Conservation (phyloP, 352 stramenopile species). For the Globisporangium parvum region DNA sequence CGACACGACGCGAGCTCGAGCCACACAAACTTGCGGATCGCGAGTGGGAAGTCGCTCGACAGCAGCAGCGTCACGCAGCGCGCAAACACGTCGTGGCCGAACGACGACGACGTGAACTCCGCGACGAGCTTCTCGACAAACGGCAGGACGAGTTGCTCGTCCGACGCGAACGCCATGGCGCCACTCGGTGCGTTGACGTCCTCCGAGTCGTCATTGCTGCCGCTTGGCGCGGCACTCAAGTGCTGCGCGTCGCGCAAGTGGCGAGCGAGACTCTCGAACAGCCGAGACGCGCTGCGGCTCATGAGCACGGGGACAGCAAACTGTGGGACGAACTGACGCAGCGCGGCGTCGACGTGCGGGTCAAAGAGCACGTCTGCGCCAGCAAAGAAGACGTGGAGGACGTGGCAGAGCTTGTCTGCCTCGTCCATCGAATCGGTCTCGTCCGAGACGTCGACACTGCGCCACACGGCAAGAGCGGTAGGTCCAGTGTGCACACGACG, state of each 20-base stretch:
- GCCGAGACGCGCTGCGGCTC: slow-evolving; percentile 1
- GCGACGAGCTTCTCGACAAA: slow-evolving; percentile 63
- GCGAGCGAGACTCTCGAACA: slow-evolving; percentile 43
- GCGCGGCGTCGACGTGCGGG: slow-evolving; percentile 45
- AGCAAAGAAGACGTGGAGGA: slow-evolving; percentile 69
- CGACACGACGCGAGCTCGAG: slow-evolving; percentile 54
- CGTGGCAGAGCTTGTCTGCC: slow-evolving; percentile 73
- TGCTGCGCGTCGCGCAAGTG: slow-evolving; percentile 49
- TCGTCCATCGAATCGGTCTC: slow-evolving; percentile 15
- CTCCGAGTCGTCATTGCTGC: slow-evolving; percentile 7
- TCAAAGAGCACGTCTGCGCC: slow-evolving; percentile 69
- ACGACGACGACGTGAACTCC: slow-evolving; percentile 67
- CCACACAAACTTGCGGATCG: slow-evolving; percentile 61
- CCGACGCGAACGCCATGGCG: slow-evolving; percentile 28
- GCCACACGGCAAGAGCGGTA: background rate
- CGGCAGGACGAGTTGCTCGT: slow-evolving; percentile 47
- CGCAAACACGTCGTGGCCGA: slow-evolving; percentile 59
- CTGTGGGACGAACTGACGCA: slow-evolving; percentile 39
- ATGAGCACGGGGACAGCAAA: slow-evolving; percentile 32
- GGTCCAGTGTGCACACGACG: background rate
- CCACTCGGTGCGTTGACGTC: slow-evolving; percentile 5
- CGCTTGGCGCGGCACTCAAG: slow-evolving; percentile 19
- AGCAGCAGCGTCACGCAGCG: slow-evolving; percentile 59
- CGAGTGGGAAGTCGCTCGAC: slow-evolving; percentile 43
- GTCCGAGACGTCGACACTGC: background rate